These are phyloP conservation scores for Reticulascus tulasneorum DNA, from an alignment of 2,329 filamentous ascomycete species.

Conservation along the genomic window DNA sequence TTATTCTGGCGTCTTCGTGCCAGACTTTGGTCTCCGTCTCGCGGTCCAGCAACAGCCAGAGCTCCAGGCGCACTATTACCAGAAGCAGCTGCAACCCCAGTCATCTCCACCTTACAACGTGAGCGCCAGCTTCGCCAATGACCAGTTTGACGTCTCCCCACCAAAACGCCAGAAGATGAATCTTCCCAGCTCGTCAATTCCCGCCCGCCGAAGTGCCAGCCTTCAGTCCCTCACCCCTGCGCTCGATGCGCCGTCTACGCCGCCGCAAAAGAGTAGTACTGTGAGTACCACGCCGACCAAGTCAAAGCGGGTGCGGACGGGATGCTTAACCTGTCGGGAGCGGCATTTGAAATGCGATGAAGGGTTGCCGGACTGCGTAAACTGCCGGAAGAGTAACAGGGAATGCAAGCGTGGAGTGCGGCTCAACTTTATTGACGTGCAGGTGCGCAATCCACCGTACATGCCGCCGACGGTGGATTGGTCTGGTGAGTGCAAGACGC, in stretches of 20 bases:
- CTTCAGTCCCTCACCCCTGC: slow-evolving; percentile 12
- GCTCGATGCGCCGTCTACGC: slow-evolving; percentile 10
- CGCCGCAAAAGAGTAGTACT: slow-evolving; percentile 10
- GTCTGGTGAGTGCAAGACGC: slow-evolving; percentile 41
- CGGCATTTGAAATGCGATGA: slow-evolving; percentile 91
- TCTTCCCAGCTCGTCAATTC: slow-evolving; percentile 16
- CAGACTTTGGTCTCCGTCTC: slow-evolving; percentile 29
- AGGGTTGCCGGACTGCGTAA: slow-evolving; percentile 58
- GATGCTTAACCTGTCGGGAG: slow-evolving; percentile 86
- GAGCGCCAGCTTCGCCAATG: slow-evolving; percentile 19
- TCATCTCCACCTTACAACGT: slow-evolving; percentile 25
- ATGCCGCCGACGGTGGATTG: slow-evolving; percentile 61
- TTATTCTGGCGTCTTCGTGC: slow-evolving; percentile 26
- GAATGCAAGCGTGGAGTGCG: slow-evolving; percentile 81
- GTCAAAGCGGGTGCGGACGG: slow-evolving; percentile 83
- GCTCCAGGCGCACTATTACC: slow-evolving; percentile 21
- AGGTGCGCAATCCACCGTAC: slow-evolving; percentile 64
- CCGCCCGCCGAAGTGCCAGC: slow-evolving; percentile 13
- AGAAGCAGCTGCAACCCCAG: slow-evolving; percentile 1
- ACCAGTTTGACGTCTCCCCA: slow-evolving; percentile 19
- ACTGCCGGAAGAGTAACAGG: slow-evolving; percentile 84
- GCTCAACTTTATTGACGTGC: slow-evolving; percentile 87
- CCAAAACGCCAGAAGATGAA: slow-evolving; percentile 22
- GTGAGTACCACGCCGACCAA: slow-evolving; percentile 40
- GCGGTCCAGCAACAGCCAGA: slow-evolving; percentile 22